Evolutionary conservation across 129 eudicot species (phyloP), one percentile per base, ranked within the genome.

Genomic region (Lonicera japonica): DNA sequence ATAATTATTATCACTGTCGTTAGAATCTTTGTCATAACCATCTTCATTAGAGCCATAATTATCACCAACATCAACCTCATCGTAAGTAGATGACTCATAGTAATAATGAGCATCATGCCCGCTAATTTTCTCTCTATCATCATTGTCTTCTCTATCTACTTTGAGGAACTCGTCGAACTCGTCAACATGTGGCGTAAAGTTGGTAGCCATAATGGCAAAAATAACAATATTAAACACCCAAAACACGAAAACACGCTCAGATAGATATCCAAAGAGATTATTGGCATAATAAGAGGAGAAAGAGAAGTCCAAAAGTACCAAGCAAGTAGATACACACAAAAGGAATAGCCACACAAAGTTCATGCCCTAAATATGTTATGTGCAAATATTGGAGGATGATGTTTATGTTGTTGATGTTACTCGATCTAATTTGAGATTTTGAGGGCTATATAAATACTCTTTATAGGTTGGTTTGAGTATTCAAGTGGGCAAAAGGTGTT

Each of bases 221-320:
- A 63, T 13, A 23, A 54, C n/a, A 56, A 34, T 25, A 21, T 63
- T 55, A 21, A 56, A 64, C 59, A 71, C 21, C 8, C 22, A 53
- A 54, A 71, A 63, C 39, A 55, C 36, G 25, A 54, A 56, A 47
- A 56, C 24, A 2, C 21, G 39, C 48, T 14, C 55, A 6, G 50
- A 43, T 43, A 43, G 8, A 10, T 8, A 10, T 14, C 57, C 39
- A 29, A 11, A 22, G 9, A 45, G 11, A 20, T 48, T 2, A 34
- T 48, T 2, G 22, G 52, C 40, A 69, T 61, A n/a, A n/a, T n/a
- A 8, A 15, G 67, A 70, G 10, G 36, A 61, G 9, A 61, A 6
- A 36, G 61, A 60, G 52, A 60, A 61, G 50, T 43, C 21, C 21
- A n/a, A 43, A 53, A 70, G 20, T 52, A 61, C 18, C 21, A 69